Evolutionary conservation across 1,284 basidiomycete species (phyloP), one percentile per base, ranked within the genome.

Genomic region (Apiotrichum porosum): DNA sequence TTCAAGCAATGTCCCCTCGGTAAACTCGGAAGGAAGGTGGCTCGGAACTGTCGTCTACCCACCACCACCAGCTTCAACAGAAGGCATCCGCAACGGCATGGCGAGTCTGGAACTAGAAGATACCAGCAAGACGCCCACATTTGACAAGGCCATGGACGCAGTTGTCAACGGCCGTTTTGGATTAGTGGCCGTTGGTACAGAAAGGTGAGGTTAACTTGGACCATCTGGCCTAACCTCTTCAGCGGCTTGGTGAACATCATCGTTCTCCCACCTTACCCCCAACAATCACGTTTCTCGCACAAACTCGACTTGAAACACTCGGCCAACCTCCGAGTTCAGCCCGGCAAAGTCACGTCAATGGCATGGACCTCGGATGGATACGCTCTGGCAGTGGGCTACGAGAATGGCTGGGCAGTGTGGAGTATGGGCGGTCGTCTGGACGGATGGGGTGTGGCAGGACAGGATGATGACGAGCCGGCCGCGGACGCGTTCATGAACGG

Each of bases 331-430:
- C 58, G 62, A 49, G 41, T 50, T 3, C 44, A 44, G 6, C 83
- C 83, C 1, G 93, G 93, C 0, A 70, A 79, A n/a, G 85, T 97
- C 2, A 81, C 74, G 37, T 74, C 81, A 13, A 78, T 97, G 68
- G 82, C 89, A 57, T 97, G 92, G 89, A 93, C 85, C 48, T 87
- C 86, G 3, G 95, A 99, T 71, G 95, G 94, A 1, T 91, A 95
- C 71, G 90, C 89, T 1, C 78, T 98, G n/a, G 93, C 92, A n/a
- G 89, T 92, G 1, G 93, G 89, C 0, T 97, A 90, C 84, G 79
- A 83, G 54, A 74, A 81, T 49, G 93, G 91, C 4, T 95, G 92
- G 87, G 87, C 85, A 0, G 80, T 95, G 4, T 91, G 92, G 78
- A 93, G 87, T 65, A 84, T 94, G 26, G 88, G 88, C 22, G 93